These are phyloP conservation scores for Hibiscus trionum DNA, from an alignment of 345 rosid genomes.

Conservation along the genomic window DNA sequence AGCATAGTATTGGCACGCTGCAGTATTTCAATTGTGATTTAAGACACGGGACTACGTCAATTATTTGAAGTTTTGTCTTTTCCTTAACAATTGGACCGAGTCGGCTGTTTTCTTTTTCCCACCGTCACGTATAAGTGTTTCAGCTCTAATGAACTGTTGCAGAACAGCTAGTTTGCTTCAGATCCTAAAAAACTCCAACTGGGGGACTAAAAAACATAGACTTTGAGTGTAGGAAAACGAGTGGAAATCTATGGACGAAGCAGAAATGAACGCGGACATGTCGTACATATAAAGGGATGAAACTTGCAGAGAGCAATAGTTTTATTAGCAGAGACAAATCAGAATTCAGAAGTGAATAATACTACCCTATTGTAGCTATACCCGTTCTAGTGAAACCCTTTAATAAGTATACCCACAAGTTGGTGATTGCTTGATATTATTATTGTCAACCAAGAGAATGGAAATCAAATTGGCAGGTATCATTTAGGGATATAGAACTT, in stretches of 20 bases:
- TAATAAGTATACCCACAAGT: slow-evolving; percentile 6
- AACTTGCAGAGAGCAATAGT: no score
- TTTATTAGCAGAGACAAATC: no score
- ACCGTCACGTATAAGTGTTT: not conserved
- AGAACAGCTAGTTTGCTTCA: not conserved
- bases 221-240: not conserved
- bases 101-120: not conserved
- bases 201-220: not conserved
- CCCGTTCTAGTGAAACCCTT: not conserved
- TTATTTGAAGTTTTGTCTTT: slow-evolving; percentile 1
- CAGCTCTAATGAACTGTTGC: not conserved
- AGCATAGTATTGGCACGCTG: not conserved
- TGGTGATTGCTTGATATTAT: not conserved
- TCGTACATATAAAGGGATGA: not conserved
- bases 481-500: no score
- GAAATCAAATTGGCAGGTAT: not conserved
- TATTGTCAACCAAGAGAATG: slow-evolving; percentile 15
- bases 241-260: not conserved
- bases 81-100: not conserved
- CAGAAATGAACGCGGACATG: not conserved
- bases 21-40: not conserved
- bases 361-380: no score
- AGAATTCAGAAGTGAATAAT: no score
- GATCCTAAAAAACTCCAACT: no score
- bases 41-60: not conserved